phyloP scores from a whole-genome alignment of 176 grass and related monocot species.

The Bonia amplexicaulis region DNA sequence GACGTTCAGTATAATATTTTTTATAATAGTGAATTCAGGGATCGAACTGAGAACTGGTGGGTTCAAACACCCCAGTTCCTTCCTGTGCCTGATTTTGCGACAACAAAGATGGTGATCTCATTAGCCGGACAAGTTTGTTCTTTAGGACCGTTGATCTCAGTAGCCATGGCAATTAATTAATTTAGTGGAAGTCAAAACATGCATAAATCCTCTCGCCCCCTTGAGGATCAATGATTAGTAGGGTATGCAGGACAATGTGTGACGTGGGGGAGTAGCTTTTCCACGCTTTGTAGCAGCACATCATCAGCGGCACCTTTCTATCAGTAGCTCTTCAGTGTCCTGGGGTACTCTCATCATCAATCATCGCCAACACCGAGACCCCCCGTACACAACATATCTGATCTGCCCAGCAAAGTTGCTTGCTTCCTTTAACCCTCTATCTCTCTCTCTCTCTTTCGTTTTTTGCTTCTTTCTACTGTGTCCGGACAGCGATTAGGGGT shows the following conservation, averaged over 20 bases:
- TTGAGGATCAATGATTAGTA: conserved; percentile 26
- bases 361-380: background rate
- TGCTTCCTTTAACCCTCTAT: background rate
- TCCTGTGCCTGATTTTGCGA: background rate
- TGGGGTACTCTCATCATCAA: conserved; percentile 12
- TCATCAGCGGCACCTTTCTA: background rate
- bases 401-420: conserved; percentile 8
- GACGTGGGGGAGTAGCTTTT: conserved; percentile 19
- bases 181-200: conserved; percentile 2
- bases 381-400: background rate
- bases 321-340: background rate
- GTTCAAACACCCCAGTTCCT: too few species aligned
- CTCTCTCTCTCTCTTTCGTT: background rate
- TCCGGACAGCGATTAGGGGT: background rate
- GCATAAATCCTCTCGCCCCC: background rate
- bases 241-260: background rate
- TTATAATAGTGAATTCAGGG: too few species aligned
- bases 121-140: background rate
- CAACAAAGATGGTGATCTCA: background rate
- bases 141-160: background rate
- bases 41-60: too few species aligned
- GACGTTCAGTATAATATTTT: too few species aligned
- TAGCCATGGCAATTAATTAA: conserved; percentile 10
- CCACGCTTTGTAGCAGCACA: background rate
- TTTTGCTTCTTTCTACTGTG: background rate